Evolutionary conservation across 192 early-diverging fungal species (phyloP), one percentile per base, ranked within the genome.

Genomic region (Endogone sp.): DNA sequence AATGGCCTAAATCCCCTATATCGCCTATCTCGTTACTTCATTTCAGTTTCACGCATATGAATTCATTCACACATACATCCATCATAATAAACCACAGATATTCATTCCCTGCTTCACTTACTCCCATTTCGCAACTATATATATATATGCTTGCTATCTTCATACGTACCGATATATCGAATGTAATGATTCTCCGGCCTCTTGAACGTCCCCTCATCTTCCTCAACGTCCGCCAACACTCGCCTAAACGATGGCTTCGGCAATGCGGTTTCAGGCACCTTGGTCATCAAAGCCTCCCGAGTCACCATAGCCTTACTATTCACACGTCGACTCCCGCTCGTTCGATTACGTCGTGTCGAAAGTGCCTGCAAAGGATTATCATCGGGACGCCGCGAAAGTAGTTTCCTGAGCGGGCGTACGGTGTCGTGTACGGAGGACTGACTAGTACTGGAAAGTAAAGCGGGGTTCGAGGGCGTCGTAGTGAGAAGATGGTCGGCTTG

Each of bases 161-260:
- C 29, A 29, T 4, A 60, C 70, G 23, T 75, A 85, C 84, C 89
- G 23, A 82, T 75, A 72, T 92, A 85, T 68, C 86, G 84, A 68
- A 92, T 84, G 69, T 94, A 92, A 62, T 93, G 90, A 4, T 82
- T 77, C 29, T 84, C 78, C 0, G 92, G 90, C 61, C 90, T 76
- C 61, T 80, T 72, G 62, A 86, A 91, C 37, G 69, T 67, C 8
- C 69, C 75, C 30, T 78, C 73, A 13, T 79, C 68, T 3, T 72
- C 72, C 2, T 74, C 72, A 10, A 66, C 64, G 23, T 57, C 28
- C 37, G 57, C 64, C 25, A 63, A 30, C 22, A 82, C 72, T 4
- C 65, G 30, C 13, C 69, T 44, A 65, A 84, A 86, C 0, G 76
- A 74, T 10, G 82, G 79, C 62, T 76, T 80, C 2, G 84, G 84